Conservation (phyloP, 2,329 filamentous ascomycete species). For the Aureobasidium sp. region DNA sequence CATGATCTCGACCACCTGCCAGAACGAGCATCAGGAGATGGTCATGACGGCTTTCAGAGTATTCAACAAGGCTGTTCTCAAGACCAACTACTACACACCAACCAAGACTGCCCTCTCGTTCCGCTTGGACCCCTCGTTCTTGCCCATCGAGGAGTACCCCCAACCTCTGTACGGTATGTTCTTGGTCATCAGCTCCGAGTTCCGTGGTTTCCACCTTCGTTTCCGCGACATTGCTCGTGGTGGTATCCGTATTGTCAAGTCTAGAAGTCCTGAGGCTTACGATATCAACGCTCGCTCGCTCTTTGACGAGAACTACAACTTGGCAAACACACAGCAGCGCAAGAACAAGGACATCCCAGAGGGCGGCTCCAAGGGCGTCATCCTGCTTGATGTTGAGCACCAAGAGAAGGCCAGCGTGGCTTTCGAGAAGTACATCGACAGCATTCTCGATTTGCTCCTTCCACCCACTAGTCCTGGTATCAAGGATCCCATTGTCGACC, state of each 20-base stretch:
- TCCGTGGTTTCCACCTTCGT: constrained; percentile 91
- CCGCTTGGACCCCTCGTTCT: constrained; percentile 80
- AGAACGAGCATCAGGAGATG: constrained; percentile 94
- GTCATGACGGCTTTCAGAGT: constrained; percentile 95
- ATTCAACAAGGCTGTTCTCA: constrained; percentile 88
- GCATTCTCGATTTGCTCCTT: constrained; percentile 88
- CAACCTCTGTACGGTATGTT: constrained; percentile 97
- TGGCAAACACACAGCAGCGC: constrained; percentile 96
- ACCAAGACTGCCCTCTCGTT: constrained; percentile 98
- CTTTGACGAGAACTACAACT: constrained; percentile 97
- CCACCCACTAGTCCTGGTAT: constrained; percentile 88
- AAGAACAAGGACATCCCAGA: constrained; percentile 99
- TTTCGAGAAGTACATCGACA: constrained; percentile 99
- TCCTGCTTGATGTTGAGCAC: constrained; percentile 85
- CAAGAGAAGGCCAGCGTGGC: constrained; percentile 88
- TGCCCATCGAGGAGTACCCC: constrained; percentile 87
- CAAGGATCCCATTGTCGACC: constrained; percentile 96
- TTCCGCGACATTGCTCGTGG: constrained; percentile 96
- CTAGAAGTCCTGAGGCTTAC: constrained; percentile 90
- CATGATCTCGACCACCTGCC: constrained; percentile 69
- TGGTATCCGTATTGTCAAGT: constrained; percentile 98
- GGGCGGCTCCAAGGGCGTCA: constrained; percentile 95
- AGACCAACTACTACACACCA: constrained; percentile 96
- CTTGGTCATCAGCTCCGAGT: constrained; percentile 93
- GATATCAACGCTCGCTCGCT: constrained; percentile 92